Percentiles rank a stretch among this genome's conserved stretches.
These are phyloP conservation scores for Aspergillus incahuasiensis DNA, from an alignment of 495 filamentous ascomycete genomes.

Conservation along the genomic window DNA sequence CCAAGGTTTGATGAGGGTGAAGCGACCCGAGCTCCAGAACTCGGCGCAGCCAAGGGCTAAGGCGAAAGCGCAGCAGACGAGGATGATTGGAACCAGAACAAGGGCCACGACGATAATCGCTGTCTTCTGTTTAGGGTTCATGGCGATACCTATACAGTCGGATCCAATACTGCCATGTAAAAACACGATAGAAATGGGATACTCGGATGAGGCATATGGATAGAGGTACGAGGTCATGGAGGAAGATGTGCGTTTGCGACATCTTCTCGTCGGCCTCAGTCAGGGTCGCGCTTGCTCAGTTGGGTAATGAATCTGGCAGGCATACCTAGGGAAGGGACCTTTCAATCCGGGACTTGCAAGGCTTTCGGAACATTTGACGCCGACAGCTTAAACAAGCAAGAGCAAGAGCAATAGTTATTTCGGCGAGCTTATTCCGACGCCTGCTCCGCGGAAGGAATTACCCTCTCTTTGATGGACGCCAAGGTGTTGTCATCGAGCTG, in stretches of 20 bases:
- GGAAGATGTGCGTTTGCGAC: neutral
- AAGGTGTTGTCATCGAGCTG: slow-evolving; percentile 59
- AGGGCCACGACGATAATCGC: slow-evolving; percentile 44
- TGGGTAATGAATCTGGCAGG: neutral
- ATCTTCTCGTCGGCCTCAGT: neutral
- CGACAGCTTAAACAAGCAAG: neutral
- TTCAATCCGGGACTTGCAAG: too few species aligned
- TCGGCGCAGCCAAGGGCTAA: slow-evolving; percentile 43
- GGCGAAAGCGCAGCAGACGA: slow-evolving; percentile 41
- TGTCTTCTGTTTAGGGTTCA: slow-evolving; percentile 31
- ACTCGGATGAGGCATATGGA: neutral
- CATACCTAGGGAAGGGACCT: neutral
- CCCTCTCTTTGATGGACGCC: slow-evolving; percentile 54
- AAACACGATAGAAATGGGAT: slow-evolving; percentile 3
- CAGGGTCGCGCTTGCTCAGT: neutral
- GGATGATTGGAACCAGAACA: slow-evolving; percentile 51
- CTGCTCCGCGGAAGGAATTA: slow-evolving; percentile 48
- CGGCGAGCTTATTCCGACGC: slow-evolving; percentile 17
- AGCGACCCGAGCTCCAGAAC: slow-evolving; percentile 28
- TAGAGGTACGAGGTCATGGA: neutral
- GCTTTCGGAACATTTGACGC: neutral
- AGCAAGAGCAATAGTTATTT: neutral
- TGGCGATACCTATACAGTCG: slow-evolving; percentile 18
- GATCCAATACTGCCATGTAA: slow-evolving; percentile 8
- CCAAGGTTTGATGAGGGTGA: slow-evolving; percentile 9